Conservation (phyloP, 1,284 basidiomycete genomes). For the Microbotryum scabiosae region DNA sequence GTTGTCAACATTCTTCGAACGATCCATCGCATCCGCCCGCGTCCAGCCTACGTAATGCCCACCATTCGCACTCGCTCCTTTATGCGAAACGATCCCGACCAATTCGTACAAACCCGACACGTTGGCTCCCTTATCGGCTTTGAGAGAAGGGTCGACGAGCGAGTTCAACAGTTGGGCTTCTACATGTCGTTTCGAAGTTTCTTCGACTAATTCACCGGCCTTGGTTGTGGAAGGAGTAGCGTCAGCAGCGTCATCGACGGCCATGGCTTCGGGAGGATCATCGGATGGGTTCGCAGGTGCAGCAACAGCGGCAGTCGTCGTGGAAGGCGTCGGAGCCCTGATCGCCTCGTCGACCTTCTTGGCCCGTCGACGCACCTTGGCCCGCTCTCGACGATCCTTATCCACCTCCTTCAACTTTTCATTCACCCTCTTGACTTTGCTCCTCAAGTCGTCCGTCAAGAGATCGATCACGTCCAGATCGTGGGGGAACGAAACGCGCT, state of each 20-base stretch:
- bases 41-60: slow-evolving; percentile 41
- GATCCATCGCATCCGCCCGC: slow-evolving; percentile 4
- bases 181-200: slow-evolving; percentile 41
- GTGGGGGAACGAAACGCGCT: slow-evolving; percentile 85
- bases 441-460: slow-evolving; percentile 61
- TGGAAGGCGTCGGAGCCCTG: slow-evolving; percentile 4
- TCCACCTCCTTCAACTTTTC: slow-evolving; percentile 66
- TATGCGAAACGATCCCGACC: slow-evolving; percentile 89
- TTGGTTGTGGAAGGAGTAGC: slow-evolving; percentile 35
- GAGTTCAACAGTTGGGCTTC: slow-evolving; percentile 58
- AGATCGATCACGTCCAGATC: slow-evolving; percentile 80
- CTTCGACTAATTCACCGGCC: slow-evolving; percentile 49
- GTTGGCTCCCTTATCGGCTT: slow-evolving; percentile 62
- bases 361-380: slow-evolving; percentile 68
- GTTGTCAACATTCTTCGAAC: neutral
- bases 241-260: slow-evolving; percentile 38
- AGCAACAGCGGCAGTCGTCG: neutral
- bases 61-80: slow-evolving; percentile 85
- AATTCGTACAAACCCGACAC: slow-evolving; percentile 73
- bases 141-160: slow-evolving; percentile 57
- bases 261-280: slow-evolving; percentile 38
- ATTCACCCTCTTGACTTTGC: slow-evolving; percentile 45
- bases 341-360: slow-evolving; percentile 45
- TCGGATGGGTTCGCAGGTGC: neutral
- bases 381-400: slow-evolving; percentile 73